Evolutionary conservation across 1,139 yeast species (phyloP), one percentile per base, ranked within the genome.

Genomic region (Chernovozyma sophiae-reginae): DNA sequence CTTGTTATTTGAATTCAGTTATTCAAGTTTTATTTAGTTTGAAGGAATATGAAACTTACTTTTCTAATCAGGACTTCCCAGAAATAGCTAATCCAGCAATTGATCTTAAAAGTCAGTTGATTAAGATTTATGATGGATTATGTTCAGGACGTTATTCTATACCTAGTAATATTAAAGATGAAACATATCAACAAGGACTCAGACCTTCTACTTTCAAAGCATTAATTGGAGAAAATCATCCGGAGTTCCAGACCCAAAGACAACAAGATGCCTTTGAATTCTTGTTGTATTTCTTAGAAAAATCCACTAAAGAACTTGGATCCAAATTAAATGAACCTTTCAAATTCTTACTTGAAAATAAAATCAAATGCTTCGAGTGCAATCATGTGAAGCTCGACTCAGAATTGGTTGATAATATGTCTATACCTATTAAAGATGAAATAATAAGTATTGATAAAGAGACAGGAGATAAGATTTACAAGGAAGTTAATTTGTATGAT

Each of bases 211-310:
- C 81, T 41, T 81, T 92, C 58, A 92, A 90, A 56, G 65, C 75
- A 3, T 64, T 87, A 20, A 68, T 94, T 38, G 97, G 96, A 1
- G 74, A 74, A 38, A 79, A 78, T 31, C 95, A 92, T 57, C 70
- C 72, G 13, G 98, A 92, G 53, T 92, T 92, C 51, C 72, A 81
- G 33, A 81, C 96, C 0, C 86, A 82, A 72, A 77, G 80, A 49
- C 99, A 92, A 53, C 98, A 92, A 56, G 99, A 92, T 65, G 94
- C 97, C 0, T 85, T 82, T 66, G 98, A 92, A 56, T 94, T 89
- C 53, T 72, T 89, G 57, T 64, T 77, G 8, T 82, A 81, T 54
- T 59, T 90, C 16, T 52, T 82, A 27, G 86, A 82, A 41, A 73
- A 77, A 46, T 57, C 86, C 25, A 92, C 84, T 46, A 62, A 62